Evolutionary conservation across 495 filamentous ascomycete genomes (phyloP).

Genomic region (Neurospora pannonica): DNA sequence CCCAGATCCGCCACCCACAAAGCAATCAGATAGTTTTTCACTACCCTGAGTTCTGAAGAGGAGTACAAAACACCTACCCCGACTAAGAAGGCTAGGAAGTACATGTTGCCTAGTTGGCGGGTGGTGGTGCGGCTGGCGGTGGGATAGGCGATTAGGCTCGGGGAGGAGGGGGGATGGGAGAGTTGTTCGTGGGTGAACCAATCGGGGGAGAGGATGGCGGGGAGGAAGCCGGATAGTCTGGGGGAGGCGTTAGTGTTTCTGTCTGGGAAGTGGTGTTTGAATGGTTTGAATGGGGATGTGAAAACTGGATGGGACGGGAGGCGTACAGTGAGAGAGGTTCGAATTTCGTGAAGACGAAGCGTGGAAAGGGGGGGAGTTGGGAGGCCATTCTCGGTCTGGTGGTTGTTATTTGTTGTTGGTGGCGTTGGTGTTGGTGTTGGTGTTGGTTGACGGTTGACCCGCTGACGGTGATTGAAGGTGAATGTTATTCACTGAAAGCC

Average conservation of each 20-base stretch:
- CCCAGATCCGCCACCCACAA: slow-evolving; percentile 59
- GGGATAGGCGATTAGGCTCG: slow-evolving; percentile 16
- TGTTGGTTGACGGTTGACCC: neutral
- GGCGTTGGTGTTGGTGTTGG: neutral
- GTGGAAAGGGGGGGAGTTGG: slow-evolving; percentile 41
- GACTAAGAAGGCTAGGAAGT: slow-evolving; percentile 54
- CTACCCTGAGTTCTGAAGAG: slow-evolving; percentile 53
- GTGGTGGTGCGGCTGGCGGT: slow-evolving; percentile 20
- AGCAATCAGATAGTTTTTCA: slow-evolving; percentile 57
- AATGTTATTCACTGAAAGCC: neutral
- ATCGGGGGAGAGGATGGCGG: slow-evolving; percentile 44
- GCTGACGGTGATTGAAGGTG: neutral
- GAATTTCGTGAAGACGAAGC: slow-evolving; percentile 48
- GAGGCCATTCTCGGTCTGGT: slow-evolving; percentile 34
- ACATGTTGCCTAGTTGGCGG: slow-evolving; percentile 55
- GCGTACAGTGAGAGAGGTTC: slow-evolving; percentile 62
- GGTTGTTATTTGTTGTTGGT: neutral
- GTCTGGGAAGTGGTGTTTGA: neutral
- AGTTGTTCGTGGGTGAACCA: slow-evolving; percentile 56
- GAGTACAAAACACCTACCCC: slow-evolving; percentile 51
- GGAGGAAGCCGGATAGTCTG: slow-evolving; percentile 47
- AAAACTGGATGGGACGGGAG: neutral
- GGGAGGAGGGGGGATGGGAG: slow-evolving; percentile 14
- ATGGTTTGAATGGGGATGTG: too few species aligned
- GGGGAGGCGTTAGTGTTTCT: neutral